Evolutionary conservation across 129 eudicot species (phyloP).

Genomic region (Flaveria ramosissima): DNA sequence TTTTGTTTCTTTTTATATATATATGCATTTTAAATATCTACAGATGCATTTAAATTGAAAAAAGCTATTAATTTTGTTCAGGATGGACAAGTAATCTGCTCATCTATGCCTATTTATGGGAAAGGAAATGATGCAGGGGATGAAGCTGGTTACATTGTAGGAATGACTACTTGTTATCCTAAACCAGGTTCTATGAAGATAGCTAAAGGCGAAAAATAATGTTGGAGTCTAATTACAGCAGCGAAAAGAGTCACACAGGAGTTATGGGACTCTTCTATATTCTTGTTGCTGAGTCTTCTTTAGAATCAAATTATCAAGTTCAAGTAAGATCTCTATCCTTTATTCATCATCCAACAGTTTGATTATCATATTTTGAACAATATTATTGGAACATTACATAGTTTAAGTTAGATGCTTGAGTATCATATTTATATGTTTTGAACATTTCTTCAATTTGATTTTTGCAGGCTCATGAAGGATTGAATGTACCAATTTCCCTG

Average conservation of each 20-base stretch:
- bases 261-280: slow-evolving; percentile 88
- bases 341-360: not conserved
- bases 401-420: no score
- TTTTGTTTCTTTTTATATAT: not conserved
- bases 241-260: slow-evolving; percentile 52
- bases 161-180: slow-evolving; percentile 89
- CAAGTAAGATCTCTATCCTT: slow-evolving; percentile 44
- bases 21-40: no score
- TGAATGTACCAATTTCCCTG: slow-evolving; percentile 14
- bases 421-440: not conserved
- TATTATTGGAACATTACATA: no score
- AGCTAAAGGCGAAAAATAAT: slow-evolving; percentile 50
- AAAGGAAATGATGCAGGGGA: slow-evolving; percentile 64
- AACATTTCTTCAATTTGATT: not conserved
- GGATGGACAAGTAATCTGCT: slow-evolving; percentile 71
- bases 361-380: no score
- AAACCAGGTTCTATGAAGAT: slow-evolving; percentile 65
- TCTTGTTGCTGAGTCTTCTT: slow-evolving; percentile 52
- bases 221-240: slow-evolving; percentile 68
- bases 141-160: slow-evolving; percentile 80
- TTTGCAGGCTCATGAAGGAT: slow-evolving; percentile 28
- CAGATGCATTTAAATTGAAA: not conserved
- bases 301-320: slow-evolving; percentile 18
- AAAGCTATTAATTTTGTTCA: slow-evolving; percentile 17
- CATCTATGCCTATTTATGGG: slow-evolving; percentile 65